phyloP scores from a whole-genome alignment of 2,329 filamentous ascomycete species.

The Lecanoromycetidae sp. region DNA sequence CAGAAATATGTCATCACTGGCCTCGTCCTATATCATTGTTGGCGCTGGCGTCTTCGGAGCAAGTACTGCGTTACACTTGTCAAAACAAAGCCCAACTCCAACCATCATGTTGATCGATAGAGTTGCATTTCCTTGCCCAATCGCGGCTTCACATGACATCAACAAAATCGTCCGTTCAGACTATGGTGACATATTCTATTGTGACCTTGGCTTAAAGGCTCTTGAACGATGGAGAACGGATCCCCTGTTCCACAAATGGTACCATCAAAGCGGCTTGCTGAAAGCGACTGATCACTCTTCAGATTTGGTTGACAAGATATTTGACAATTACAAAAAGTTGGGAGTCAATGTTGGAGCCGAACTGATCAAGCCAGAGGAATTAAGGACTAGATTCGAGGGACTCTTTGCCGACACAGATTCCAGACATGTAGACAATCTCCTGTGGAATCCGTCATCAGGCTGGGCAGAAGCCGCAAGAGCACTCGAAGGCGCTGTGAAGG shows the following conservation, averaged over 20 bases:
- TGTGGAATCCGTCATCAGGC: conserved; percentile 37
- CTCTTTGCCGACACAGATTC: conserved; percentile 6
- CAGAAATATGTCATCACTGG: not conserved
- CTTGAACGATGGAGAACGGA: conserved; percentile 49
- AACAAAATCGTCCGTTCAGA: conserved; percentile 62
- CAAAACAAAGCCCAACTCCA: conserved; percentile 38
- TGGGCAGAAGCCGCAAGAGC: conserved; percentile 42
- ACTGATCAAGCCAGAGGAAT: conserved; percentile 1
- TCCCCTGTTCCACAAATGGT: conserved; percentile 44
- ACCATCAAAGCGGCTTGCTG: conserved; percentile 49
- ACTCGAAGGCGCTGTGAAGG: conserved; percentile 33
- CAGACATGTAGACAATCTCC: conserved; percentile 4
- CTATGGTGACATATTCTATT: conserved; percentile 54
- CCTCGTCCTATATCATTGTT: conserved; percentile 38
- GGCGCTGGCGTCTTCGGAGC: conserved; percentile 55
- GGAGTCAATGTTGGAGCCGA: conserved; percentile 25
- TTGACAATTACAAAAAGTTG: conserved; percentile 40
- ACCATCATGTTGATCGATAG: conserved; percentile 48
- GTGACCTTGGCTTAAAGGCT: conserved; percentile 51
- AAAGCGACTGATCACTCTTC: conserved; percentile 38
- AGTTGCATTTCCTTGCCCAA: conserved; percentile 37
- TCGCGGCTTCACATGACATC: conserved; percentile 58
- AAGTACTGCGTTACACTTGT: conserved; percentile 53
- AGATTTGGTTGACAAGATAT: conserved; percentile 38
- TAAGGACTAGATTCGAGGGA: conserved; percentile 7